Conservation (phyloP, 2,329 filamentous ascomycete species). For the Pseudohalonectria lignicola region DNA sequence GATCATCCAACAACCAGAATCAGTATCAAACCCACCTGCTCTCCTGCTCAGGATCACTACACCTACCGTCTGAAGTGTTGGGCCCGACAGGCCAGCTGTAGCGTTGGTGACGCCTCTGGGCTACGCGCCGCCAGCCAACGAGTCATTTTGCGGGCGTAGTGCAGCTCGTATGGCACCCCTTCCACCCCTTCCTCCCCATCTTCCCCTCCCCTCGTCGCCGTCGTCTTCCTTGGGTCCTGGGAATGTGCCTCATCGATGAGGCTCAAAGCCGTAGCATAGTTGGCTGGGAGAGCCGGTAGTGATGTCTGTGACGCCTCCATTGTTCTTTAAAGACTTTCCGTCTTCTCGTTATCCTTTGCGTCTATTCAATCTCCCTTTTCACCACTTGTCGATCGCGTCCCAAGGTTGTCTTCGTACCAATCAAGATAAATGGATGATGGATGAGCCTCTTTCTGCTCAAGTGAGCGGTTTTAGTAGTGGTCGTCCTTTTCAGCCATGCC, state of each 20-base stretch:
- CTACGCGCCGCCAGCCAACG: slow-evolving; percentile 52
- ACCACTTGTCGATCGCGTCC: too few species aligned
- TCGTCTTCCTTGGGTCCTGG: slow-evolving; percentile 49
- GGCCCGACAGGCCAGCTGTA: slow-evolving; percentile 69
- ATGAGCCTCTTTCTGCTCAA: too few species aligned
- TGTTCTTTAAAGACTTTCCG: too few species aligned
- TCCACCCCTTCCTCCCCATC: slow-evolving; percentile 29
- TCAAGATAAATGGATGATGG: too few species aligned
- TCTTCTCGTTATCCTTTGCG: too few species aligned
- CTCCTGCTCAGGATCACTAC: background rate
- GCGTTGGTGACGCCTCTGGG: slow-evolving; percentile 51
- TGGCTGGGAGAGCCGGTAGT: slow-evolving; percentile 17
- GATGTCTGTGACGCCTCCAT: too few species aligned
- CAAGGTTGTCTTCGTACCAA: too few species aligned
- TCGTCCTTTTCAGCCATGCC: too few species aligned
- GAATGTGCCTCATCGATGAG: slow-evolving; percentile 66
- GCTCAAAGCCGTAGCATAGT: slow-evolving; percentile 42
- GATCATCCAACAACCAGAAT: too few species aligned
- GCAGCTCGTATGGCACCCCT: slow-evolving; percentile 61
- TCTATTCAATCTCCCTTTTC: too few species aligned
- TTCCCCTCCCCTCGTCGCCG: slow-evolving; percentile 26
- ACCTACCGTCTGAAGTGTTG: slow-evolving; percentile 72
- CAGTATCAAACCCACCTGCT: too few species aligned
- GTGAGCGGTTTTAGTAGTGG: too few species aligned
- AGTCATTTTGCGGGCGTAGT: slow-evolving; percentile 75